These are phyloP conservation scores for Herpetomonas tarakana DNA, from an alignment of 208 protist species.

Conservation along the genomic window DNA sequence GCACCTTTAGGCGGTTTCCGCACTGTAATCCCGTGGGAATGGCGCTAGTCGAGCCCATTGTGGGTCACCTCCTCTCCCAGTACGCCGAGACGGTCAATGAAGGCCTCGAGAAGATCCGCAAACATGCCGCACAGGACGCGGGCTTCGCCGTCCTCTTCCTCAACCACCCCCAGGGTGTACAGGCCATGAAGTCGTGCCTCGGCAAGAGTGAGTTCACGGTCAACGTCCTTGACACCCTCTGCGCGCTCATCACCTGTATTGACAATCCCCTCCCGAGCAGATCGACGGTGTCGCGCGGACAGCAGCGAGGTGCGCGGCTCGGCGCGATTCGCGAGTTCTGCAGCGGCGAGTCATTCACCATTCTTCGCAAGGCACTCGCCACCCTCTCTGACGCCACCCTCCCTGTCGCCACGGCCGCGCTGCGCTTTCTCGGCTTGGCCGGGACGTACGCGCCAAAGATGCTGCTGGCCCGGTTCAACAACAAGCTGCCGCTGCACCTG, in stretches of 20 bases:
- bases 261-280: constrained; percentile 12
- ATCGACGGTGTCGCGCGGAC: not conserved
- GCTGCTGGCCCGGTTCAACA: constrained; percentile 65
- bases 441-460: constrained; percentile 59
- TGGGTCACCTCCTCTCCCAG: constrained; percentile 82
- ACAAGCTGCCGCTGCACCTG: constrained; percentile 63
- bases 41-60: constrained; percentile 72
- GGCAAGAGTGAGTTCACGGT: constrained; percentile 35
- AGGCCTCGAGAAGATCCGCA: constrained; percentile 72
- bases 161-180: constrained; percentile 54
- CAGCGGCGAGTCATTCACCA: constrained; percentile 47
- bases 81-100: constrained; percentile 80
- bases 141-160: constrained; percentile 54
- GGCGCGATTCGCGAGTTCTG: constrained; percentile 62
- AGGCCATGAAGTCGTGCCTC: constrained; percentile 46
- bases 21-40: no score
- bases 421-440: constrained; percentile 58
- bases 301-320: constrained; percentile 15
- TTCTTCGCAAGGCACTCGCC: constrained; percentile 45
- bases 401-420: constrained; percentile 32
- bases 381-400: constrained; percentile 53
- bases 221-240: constrained; percentile 37
- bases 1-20: no score
- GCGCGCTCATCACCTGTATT: constrained; percentile 39
- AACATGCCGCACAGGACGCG: constrained; percentile 23